Evolutionary conservation across 2,329 filamentous ascomycete genomes (phyloP), one percentile per base, ranked within the genome.

Genomic region (Mollisiaceae sp.): DNA sequence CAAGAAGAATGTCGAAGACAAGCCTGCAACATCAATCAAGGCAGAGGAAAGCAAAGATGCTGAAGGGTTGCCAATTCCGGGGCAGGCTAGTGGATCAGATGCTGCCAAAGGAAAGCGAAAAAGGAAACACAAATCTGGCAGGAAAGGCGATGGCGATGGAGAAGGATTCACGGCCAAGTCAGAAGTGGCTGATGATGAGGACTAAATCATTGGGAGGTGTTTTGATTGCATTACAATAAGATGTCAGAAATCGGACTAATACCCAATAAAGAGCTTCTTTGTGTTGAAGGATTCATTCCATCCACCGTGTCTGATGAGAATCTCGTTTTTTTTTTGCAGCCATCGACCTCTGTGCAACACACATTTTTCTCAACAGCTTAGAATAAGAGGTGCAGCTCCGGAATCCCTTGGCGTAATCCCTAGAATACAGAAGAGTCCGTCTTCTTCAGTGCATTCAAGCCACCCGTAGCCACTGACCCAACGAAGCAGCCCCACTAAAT

Each of bases 1-100:
- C 35, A 91, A 90, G 80, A 87, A 86, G 75, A 69, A 67, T 50
- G 36, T 63, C 57, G 57, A 71, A 67, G 65, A 65, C 70, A 60
- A 69, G 22, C 45, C 58, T 62, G 14, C 64, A 69, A 62, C 67
- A 9, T 18, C 58, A 24, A 35, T 12, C 11, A 54, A 36, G 67
- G 52, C 72, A 70, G 67, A 69, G 62, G 64, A 73, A 71, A 60
- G 59, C 43, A 69, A 69, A 75, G 75, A 47, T 75, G 74, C 64
- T 62, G 73, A 41, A 22, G 60, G 63, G 52, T 60, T n/a, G n/a
- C 60, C 52, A 45, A 60, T 45, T 66, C 22, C 52, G 38, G 60
- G 43, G 43, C 60, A 65, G 24, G 64, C 55, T 41, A 68, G 68
- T 43, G 68, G 45, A 43, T 66, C 66, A 58, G 74, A 75, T 60